phyloP scores from a whole-genome alignment of 305 asterid genomes.

The Solanum hybrid region DNA sequence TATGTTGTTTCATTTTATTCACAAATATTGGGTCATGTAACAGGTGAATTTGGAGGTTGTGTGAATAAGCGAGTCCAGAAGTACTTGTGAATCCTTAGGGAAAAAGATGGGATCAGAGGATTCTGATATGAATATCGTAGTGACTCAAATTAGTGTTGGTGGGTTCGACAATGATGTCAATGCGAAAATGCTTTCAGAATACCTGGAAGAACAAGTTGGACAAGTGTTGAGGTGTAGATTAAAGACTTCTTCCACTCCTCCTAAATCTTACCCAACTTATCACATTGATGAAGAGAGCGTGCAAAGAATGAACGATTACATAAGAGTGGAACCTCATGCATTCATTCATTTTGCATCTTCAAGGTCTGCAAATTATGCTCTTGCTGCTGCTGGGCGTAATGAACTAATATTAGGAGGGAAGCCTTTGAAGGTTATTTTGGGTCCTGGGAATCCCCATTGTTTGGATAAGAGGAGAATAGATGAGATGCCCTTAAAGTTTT shows the following conservation, averaged over 20 bases:
- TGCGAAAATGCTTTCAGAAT: slow-evolving; percentile 54
- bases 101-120: slow-evolving; percentile 39
- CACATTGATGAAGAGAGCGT: slow-evolving; percentile 24
- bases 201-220: slow-evolving; percentile 53
- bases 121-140: slow-evolving; percentile 31
- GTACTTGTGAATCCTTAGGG: background rate
- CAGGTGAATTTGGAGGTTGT: background rate
- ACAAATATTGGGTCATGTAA: background rate
- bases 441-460: slow-evolving; percentile 58
- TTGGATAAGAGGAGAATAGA: slow-evolving; percentile 65
- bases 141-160: slow-evolving; percentile 78
- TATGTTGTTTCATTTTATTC: background rate
- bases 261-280: slow-evolving; percentile 52
- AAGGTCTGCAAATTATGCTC: slow-evolving; percentile 37
- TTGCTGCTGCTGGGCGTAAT: slow-evolving; percentile 48
- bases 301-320: slow-evolving; percentile 31
- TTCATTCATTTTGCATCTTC: slow-evolving; percentile 68
- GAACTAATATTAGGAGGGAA: slow-evolving; percentile 32
- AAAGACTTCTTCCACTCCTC: slow-evolving; percentile 87
- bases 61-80: background rate
- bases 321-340: slow-evolving; percentile 74
- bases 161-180: slow-evolving; percentile 47
- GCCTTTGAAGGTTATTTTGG: slow-evolving; percentile 55
- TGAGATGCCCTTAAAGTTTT: slow-evolving; percentile 37
- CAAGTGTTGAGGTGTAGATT: slow-evolving; percentile 76